Percentiles rank a stretch among this genome's conserved stretches.
Evolutionary conservation across 345 rosid genomes (phyloP).

Genomic region (Nasturtium officinale): DNA sequence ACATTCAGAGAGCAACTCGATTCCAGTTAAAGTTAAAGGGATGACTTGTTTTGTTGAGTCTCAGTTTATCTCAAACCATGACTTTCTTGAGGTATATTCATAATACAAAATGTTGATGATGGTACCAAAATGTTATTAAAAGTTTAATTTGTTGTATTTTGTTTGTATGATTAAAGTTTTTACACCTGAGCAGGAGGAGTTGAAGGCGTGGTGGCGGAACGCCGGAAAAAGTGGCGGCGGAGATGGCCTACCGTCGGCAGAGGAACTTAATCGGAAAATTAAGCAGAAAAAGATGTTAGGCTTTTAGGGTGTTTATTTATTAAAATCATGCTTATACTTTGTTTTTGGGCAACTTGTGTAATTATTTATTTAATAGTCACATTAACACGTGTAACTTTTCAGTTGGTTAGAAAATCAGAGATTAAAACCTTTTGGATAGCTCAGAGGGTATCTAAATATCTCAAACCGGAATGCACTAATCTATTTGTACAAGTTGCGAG

Average conservation of each 20-base stretch:
- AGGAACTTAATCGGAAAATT: conserved; percentile 59
- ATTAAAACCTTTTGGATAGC: background rate
- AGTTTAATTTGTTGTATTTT: background rate
- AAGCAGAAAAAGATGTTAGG: conserved; percentile 64
- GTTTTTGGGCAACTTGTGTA: conserved; percentile 21
- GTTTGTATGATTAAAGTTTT: background rate
- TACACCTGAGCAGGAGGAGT: conserved; percentile 63
- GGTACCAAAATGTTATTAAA: background rate
- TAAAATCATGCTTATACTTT: conserved; percentile 7
- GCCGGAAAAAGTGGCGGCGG: conserved; percentile 39
- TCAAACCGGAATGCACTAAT: background rate
- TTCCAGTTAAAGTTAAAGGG: conserved; percentile 64
- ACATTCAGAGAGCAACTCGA: conserved; percentile 37
- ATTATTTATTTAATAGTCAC: conserved; percentile 4
- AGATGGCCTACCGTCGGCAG: conserved; percentile 52
- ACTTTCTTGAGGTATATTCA: conserved; percentile 68
- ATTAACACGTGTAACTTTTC: background rate
- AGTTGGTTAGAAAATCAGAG: background rate
- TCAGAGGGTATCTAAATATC: background rate
- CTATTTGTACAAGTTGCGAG: background rate
- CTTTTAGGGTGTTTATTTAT: conserved; percentile 35
- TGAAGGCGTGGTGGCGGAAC: conserved; percentile 72
- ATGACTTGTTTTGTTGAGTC: conserved; percentile 62
- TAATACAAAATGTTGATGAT: background rate
- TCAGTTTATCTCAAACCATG: conserved; percentile 81